phyloP scores from a whole-genome alignment of 2,329 filamentous ascomycete genomes.

The Microdochium paspali region DNA sequence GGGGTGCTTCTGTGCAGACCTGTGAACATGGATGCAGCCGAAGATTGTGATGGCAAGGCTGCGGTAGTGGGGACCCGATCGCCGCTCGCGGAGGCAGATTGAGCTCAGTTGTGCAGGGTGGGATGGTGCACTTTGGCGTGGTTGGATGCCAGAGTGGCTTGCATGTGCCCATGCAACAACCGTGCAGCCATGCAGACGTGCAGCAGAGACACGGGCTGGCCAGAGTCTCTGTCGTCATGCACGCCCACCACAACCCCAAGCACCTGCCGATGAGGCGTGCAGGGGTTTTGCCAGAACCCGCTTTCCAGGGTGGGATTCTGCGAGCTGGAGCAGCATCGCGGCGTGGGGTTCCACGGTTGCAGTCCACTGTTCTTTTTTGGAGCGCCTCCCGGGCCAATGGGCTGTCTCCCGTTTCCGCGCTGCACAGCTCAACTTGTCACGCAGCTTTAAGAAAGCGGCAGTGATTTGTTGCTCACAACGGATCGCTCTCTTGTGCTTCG shows the following conservation, averaged over 20 bases:
- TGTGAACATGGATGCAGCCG: no score
- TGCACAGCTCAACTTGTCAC: no score
- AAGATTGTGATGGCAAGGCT: neutral
- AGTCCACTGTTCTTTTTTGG: neutral
- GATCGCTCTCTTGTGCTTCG: neutral
- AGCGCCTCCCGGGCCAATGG: neutral
- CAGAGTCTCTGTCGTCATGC: neutral
- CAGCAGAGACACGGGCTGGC: neutral
- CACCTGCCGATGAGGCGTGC: neutral
- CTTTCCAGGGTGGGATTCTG: neutral
- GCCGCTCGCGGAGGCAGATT: neutral
- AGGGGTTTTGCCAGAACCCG: neutral
- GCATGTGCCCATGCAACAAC: neutral
- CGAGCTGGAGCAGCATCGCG: neutral
- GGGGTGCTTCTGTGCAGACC: no score
- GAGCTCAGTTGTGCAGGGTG: neutral
- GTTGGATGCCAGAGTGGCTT: neutral
- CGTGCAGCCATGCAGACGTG: no score
- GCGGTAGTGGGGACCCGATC: neutral
- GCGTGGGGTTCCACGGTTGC: neutral
- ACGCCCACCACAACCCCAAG: no score
- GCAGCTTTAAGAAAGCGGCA: no score
- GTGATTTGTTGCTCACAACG: no score
- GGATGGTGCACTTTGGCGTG: neutral
- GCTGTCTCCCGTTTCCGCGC: neutral